Percentiles rank a stretch among this genome's conserved stretches.
Evolutionary conservation across 805 yeast species (phyloP).

Genomic region (Peterozyma toletana): DNA sequence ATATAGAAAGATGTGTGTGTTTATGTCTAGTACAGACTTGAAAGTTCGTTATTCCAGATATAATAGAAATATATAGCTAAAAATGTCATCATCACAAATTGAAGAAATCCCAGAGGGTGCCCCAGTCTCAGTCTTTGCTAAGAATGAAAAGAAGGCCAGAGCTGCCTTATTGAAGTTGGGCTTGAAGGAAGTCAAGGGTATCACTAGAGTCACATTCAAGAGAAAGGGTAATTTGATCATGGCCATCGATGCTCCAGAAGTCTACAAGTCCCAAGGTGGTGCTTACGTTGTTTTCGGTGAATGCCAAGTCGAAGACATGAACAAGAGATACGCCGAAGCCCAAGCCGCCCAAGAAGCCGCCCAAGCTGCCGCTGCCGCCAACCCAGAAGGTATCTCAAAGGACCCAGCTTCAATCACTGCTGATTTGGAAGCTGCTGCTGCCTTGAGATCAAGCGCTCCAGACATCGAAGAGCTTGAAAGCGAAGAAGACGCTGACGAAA

Average conservation of each 20-base stretch:
- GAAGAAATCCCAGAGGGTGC: conserved; percentile 74
- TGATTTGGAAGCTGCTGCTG: conserved; percentile 67
- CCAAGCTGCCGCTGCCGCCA: conserved; percentile 37
- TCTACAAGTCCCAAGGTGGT: conserved; percentile 88
- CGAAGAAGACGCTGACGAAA: conserved; percentile 73
- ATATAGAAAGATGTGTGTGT: background rate
- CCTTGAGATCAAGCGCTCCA: conserved; percentile 29
- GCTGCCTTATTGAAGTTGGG: conserved; percentile 81
- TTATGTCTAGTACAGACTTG: background rate
- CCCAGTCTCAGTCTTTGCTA: conserved; percentile 71
- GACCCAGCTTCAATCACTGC: conserved; percentile 78
- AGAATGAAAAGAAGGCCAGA: conserved; percentile 95
- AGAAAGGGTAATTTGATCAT: conserved; percentile 85
- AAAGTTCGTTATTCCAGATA: background rate
- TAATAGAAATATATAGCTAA: background rate
- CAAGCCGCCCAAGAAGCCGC: conserved; percentile 71
- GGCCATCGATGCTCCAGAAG: conserved; percentile 92
- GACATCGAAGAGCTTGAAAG: conserved; percentile 38
- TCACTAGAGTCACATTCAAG: conserved; percentile 92
- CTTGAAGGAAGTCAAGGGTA: conserved; percentile 86
- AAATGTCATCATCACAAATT: conserved; percentile 1
- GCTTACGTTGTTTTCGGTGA: conserved; percentile 97
- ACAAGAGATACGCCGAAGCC: conserved; percentile 78
- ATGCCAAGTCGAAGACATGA: conserved; percentile 92
- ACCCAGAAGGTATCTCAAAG: conserved; percentile 32